These are phyloP conservation scores for Chlamydomonas eustigma DNA, from an alignment of 139 green algal genomes.

Conservation along the genomic window DNA sequence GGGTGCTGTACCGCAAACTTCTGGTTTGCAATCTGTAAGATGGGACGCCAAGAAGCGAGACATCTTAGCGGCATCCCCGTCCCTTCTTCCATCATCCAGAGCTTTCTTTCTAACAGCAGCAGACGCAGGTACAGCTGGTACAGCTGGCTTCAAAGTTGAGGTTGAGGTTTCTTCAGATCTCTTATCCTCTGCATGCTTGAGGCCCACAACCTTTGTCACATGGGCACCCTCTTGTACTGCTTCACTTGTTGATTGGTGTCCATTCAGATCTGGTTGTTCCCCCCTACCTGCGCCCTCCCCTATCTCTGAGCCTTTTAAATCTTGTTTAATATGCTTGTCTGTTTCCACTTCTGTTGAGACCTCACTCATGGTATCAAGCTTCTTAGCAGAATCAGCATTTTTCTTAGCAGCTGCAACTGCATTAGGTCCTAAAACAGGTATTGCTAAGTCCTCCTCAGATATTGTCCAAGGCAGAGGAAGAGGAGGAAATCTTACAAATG, in stretches of 20 bases:
- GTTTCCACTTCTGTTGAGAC: not conserved
- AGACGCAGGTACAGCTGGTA: not conserved
- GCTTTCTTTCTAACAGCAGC: not conserved
- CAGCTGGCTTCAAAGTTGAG: too few relatives aligned
- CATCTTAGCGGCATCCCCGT: constrained; percentile 37
- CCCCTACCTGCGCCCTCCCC: not conserved
- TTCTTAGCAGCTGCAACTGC: not conserved
- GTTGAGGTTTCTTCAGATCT: too few relatives aligned
- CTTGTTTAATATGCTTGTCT: not conserved
- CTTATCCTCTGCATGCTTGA: not conserved
- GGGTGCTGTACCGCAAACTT: constrained; percentile 27
- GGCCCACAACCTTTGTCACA: not conserved
- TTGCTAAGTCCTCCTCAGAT: constrained; percentile 14
- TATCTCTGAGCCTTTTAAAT: too few relatives aligned
- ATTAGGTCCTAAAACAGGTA: constrained; percentile 2
- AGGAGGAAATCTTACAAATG: constrained; percentile 22
- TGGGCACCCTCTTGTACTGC: not conserved
- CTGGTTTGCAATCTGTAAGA: constrained; percentile 26
- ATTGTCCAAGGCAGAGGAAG: constrained; percentile 25
- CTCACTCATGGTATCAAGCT: not conserved
- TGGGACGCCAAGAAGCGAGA: constrained; percentile 30
- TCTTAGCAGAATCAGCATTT: not conserved
- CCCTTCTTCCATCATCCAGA: constrained; percentile 21
- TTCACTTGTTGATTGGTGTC: too few relatives aligned
- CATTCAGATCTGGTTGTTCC: not conserved